phyloP scores from a whole-genome alignment of 805 yeast genomes.

The Pichia cephalocereana region DNA sequence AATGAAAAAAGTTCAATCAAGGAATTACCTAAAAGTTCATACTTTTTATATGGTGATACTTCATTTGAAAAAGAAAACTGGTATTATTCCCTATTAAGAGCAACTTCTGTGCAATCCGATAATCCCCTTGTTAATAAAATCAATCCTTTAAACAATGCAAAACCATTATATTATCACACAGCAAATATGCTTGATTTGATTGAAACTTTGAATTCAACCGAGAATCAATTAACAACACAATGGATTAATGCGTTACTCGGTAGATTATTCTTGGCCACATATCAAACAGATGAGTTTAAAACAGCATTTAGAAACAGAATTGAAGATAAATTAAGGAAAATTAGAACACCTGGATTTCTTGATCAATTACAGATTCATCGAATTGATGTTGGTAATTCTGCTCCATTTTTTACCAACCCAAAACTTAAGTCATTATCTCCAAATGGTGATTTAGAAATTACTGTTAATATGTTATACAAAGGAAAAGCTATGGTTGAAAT shows the following conservation, averaged over 20 bases:
- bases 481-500: slow-evolving; percentile 74
- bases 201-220: slow-evolving; percentile 70
- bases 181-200: slow-evolving; percentile 64
- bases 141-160: slow-evolving; percentile 60
- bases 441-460: slow-evolving; percentile 64
- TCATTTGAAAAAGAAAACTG: slow-evolving; percentile 87
- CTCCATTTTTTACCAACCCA: slow-evolving; percentile 75
- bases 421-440: slow-evolving; percentile 60
- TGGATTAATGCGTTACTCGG: slow-evolving; percentile 91
- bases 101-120: slow-evolving; percentile 30
- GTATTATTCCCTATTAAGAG: slow-evolving; percentile 78
- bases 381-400: slow-evolving; percentile 67
- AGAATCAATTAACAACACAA: slow-evolving; percentile 71
- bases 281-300: slow-evolving; percentile 60
- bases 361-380: slow-evolving; percentile 71
- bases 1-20: slow-evolving; percentile 17
- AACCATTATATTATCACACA: slow-evolving; percentile 63
- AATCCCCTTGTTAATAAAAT: slow-evolving; percentile 21
- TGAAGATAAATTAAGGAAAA: slow-evolving; percentile 63
- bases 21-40: slow-evolving; percentile 29
- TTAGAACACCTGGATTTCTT: slow-evolving; percentile 79
- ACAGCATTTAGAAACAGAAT: slow-evolving; percentile 49
- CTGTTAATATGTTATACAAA: slow-evolving; percentile 53
- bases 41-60: slow-evolving; percentile 66
- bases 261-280: slow-evolving; percentile 66